phyloP scores from a whole-genome alignment of 805 yeast genomes.

The Starmerella bombi region DNA sequence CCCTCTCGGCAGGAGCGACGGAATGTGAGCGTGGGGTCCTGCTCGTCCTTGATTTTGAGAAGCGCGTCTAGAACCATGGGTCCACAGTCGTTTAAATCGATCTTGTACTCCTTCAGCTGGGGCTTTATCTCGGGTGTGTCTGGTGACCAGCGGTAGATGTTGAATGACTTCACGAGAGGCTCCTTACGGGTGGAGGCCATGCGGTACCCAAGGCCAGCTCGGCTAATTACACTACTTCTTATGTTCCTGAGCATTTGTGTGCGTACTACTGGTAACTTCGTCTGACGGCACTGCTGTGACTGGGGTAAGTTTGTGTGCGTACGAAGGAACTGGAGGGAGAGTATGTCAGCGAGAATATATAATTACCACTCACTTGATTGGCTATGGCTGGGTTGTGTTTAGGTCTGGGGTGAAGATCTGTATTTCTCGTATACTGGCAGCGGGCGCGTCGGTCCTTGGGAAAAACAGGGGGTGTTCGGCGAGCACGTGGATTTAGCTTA shows the following conservation, averaged over 20 bases:
- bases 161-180: slow-evolving; percentile 64
- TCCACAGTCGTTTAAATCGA: slow-evolving; percentile 84
- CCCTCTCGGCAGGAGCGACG: slow-evolving; percentile 99
- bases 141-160: slow-evolving; percentile 96
- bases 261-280: background rate
- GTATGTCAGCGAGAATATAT: too few species aligned
- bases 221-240: background rate
- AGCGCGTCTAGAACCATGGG: slow-evolving; percentile 97
- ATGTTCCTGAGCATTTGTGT: background rate
- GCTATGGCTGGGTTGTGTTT: too few species aligned
- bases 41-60: slow-evolving; percentile 89
- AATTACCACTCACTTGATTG: too few species aligned
- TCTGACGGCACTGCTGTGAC: too few species aligned
- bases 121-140: slow-evolving; percentile 92
- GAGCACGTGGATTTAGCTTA: too few species aligned
- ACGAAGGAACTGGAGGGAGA: background rate
- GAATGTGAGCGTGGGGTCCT: slow-evolving; percentile 87
- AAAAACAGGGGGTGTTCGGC: too few species aligned
- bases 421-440: too few species aligned
- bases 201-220: slow-evolving; percentile 2
- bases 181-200: slow-evolving; percentile 23
- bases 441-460: too few species aligned
- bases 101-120: slow-evolving; percentile 61
- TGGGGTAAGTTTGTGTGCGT: too few species aligned
- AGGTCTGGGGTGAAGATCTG: too few species aligned